Base-by-base conservation (phyloP, 139 green algal genomes). In the Coccomyxa sp. region DNA sequence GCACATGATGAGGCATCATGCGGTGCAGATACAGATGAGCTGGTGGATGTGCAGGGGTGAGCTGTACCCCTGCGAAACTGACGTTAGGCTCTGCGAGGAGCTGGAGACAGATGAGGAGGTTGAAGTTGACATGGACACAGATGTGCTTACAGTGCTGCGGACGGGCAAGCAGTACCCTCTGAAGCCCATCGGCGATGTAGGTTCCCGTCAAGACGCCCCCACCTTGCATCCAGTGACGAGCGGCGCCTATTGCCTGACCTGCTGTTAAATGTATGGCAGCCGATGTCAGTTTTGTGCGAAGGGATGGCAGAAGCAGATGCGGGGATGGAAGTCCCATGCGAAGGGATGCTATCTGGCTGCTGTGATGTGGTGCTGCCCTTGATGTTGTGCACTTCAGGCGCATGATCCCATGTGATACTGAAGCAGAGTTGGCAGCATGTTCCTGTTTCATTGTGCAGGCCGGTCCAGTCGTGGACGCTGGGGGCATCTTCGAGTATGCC, bases 401-500 rank as follows among this genome's bases (percentile, higher is more conserved):
- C n/a, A n/a, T n/a, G n/a, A n/a, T n/a, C n/a, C n/a, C n/a, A 27
- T 58, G 44, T 14, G 44, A 58, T 14, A 58, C 14, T 27, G 44
- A 14, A 58, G 14, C 10, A 27, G 12, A 27, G 44, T 58, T 10
- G 44, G 44, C 44, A 27, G 44, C 44, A 58, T 58, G 14, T 58
- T 58, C 44, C 44, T 58, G 4, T 40, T 34, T 40, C 33, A 8
- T 9, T 72, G 0, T 87, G 83, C 88, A 97, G 91, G 94, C 94
- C 18, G 93, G 90, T 0, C 95, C 95, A 10, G 95, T 98, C 37
- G 95, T 98, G 80, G 95, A 98, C 73, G 95, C 94, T 33, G 94
- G 94, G 7, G 94, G 94, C 79, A 95, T 98, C 68, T 98, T 98
- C 81, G 92, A 95, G n/a, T 98, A 89, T 82, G 95, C 95, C 1